Evolutionary conservation across 176 grass and related monocot genomes (phyloP), one percentile per base, ranked within the genome.

Genomic region (Carex pumila): DNA sequence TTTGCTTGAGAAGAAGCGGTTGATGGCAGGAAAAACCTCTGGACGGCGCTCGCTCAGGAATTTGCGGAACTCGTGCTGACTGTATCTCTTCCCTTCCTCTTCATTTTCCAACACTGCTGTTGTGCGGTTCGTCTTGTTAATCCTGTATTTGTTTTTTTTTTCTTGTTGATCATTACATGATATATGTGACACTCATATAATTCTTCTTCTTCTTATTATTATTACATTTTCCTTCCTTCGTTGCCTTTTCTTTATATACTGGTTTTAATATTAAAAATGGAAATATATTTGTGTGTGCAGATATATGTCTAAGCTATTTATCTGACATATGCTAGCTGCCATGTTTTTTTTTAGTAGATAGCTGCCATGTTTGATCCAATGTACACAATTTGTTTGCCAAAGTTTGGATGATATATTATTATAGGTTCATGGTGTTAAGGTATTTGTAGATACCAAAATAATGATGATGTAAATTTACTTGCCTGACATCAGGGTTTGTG

Each of bases 401-500:
- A 74, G 8, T 52, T 74, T 50, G 10, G 2, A 74, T 14, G 19
- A 55, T 25, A 25, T 25, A 25, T 29, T 69, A 12, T 9, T 34
- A 2, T 58, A 8, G 19, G 56, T 82, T n/a, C 37, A 21, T 34
- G 12, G 12, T 62, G 11, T 52, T 58, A 12, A 54, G 22, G 6
- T 75, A 10, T 17, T 29, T 34, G 14, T 37, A 12, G 12, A 3
- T 76, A 61, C 11, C 41, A 70, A 31, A 71, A 81, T 15, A 11
- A 21, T 21, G 3, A 63, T 43, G 7, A 57, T 19, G 39, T 45
- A 5, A 29, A 74, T 14, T 14, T 21, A 21, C 65, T 65, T 39
- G 82, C 91, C 91, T 88, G 68, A 97, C 94, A 86, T 94, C 94
- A 37, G 94, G 94, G 54, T 97, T 97, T 61, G 91, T 69, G 56